These are phyloP conservation scores for Alternaria longipes DNA, from an alignment of 2,329 filamentous ascomycete species.

Conservation along the genomic window DNA sequence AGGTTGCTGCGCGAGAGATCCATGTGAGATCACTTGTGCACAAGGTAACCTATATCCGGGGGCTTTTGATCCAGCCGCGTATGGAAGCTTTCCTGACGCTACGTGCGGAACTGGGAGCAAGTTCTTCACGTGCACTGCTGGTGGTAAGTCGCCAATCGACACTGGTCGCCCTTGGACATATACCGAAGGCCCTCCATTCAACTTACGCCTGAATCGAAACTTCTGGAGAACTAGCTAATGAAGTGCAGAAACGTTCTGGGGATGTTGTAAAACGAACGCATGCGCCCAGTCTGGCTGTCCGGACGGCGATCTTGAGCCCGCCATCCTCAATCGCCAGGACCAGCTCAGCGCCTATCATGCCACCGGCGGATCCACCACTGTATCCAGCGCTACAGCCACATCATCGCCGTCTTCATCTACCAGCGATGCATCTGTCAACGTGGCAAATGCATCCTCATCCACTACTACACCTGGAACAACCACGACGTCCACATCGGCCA, in stretches of 20 bases:
- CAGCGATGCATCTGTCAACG: conserved; percentile 1
- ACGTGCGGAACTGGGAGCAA: conserved; percentile 36
- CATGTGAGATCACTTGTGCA: conserved; percentile 49
- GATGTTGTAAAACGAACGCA: conserved; percentile 51
- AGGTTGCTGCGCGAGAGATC: conserved; percentile 49
- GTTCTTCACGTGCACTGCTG: conserved; percentile 50
- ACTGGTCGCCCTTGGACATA: background rate
- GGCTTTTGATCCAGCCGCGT: conserved; percentile 44
- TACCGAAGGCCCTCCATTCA: background rate
- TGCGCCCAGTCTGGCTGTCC: conserved; percentile 44
- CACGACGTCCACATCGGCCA: conserved; percentile 1
- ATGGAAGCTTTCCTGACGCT: conserved; percentile 42
- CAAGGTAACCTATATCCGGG: conserved; percentile 41
- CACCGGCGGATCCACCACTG: conserved; percentile 15
- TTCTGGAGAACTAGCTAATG: background rate
- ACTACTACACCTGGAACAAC: background rate
- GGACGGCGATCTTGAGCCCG: conserved; percentile 33
- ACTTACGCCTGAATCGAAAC: background rate
- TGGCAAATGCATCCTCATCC: background rate
- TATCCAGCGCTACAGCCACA: conserved; percentile 10
- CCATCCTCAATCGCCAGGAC: conserved; percentile 26
- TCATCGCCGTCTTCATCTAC: conserved; percentile 7
- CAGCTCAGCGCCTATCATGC: conserved; percentile 27
- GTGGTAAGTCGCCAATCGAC: conserved; percentile 4
- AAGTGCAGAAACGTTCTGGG: conserved; percentile 41